These are phyloP conservation scores for Lablab purpureus DNA, from an alignment of 306 rosid genomes.

Conservation along the genomic window DNA sequence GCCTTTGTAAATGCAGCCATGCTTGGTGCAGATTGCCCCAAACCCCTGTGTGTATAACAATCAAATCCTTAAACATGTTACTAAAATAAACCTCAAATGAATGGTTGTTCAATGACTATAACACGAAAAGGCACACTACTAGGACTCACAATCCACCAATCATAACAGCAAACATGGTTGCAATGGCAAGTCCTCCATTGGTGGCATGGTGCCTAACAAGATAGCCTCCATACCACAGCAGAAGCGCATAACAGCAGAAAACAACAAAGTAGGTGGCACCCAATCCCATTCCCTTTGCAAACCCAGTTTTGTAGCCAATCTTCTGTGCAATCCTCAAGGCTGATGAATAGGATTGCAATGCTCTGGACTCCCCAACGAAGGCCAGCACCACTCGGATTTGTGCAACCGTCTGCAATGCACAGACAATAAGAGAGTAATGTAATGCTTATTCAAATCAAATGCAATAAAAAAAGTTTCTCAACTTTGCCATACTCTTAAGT, in stretches of 20 bases:
- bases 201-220: conserved; percentile 89
- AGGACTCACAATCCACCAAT: conserved; percentile 93
- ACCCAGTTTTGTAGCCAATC: conserved; percentile 86
- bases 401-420: conserved; percentile 72
- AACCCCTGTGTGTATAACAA: conserved; percentile 61
- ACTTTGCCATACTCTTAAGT: neutral
- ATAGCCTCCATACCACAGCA: conserved; percentile 97
- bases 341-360: conserved; percentile 73
- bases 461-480: conserved; percentile 3
- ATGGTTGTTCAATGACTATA: neutral
- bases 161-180: conserved; percentile 98
- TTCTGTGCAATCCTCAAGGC: conserved; percentile 84
- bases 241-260: conserved; percentile 95
- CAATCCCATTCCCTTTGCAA: conserved; percentile 94
- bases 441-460: conserved; percentile 11
- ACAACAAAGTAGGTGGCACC: conserved; percentile 98
- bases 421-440: neutral
- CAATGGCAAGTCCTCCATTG: conserved; percentile 97
- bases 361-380: conserved; percentile 82
- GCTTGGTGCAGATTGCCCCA: conserved; percentile 97
- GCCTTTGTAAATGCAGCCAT: conserved; percentile 96
- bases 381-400: conserved; percentile 92
- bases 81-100: neutral
- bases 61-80: conserved; percentile 5
- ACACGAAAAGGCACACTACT: neutral